Percentiles rank a stretch among this genome's conserved stretches.
Conservation (phyloP, 2,329 filamentous ascomycete species). For the Geosmithia morbida region DNA sequence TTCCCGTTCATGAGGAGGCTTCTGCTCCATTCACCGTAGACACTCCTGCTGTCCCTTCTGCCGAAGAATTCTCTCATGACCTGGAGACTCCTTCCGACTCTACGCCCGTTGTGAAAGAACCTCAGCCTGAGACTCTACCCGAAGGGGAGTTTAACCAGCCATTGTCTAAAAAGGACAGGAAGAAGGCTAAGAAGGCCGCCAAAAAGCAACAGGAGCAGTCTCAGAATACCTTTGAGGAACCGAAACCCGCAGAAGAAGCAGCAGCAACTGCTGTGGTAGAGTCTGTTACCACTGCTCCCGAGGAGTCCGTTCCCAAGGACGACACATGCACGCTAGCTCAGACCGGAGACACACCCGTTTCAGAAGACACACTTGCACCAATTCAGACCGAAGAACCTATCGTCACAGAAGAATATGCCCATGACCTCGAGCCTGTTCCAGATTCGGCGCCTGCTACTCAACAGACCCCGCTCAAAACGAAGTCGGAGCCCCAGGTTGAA, state of each 20-base stretch:
- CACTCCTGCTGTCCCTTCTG: background rate
- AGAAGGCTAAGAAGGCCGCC: conserved; percentile 6
- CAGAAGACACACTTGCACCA: too few species aligned
- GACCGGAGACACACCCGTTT: background rate
- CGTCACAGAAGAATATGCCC: too few species aligned
- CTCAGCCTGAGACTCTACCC: background rate
- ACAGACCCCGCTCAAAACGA: background rate
- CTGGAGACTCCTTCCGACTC: background rate
- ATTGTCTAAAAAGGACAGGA: conserved; percentile 18
- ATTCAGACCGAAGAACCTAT: background rate
- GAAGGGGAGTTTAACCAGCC: conserved; percentile 2
- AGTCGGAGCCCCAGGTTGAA: background rate
- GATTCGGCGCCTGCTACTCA: background rate
- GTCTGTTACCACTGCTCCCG: background rate
- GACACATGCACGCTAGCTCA: too few species aligned
- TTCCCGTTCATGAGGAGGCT: background rate
- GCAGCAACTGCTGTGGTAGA: background rate
- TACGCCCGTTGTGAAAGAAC: background rate
- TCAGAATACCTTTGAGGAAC: background rate
- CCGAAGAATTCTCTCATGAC: background rate
- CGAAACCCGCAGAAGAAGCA: background rate
- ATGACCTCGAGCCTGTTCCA: background rate
- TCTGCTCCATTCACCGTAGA: background rate
- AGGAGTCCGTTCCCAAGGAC: background rate
- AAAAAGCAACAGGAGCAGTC: background rate